These are phyloP conservation scores for Monosporascus sp. DNA, from an alignment of 2,329 filamentous ascomycete genomes.

Conservation along the genomic window DNA sequence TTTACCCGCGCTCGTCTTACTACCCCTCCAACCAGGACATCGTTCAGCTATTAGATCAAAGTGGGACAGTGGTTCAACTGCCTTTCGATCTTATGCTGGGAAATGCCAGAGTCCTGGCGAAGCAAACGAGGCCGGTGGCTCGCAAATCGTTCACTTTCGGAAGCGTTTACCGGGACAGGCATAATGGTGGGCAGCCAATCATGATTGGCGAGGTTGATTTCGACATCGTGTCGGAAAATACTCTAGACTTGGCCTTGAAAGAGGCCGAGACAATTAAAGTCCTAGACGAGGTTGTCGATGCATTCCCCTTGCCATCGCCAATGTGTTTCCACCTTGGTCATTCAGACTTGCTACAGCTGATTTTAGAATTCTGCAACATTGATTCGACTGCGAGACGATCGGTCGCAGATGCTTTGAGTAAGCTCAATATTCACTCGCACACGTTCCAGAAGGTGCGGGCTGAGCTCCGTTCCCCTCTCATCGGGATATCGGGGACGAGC, in stretches of 20 bases:
- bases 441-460: slow-evolving; percentile 79
- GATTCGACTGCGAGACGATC: slow-evolving; percentile 60
- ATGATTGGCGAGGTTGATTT: slow-evolving; percentile 91
- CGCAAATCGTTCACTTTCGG: slow-evolving; percentile 84
- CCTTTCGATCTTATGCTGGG: slow-evolving; percentile 90
- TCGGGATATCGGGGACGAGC: slow-evolving; percentile 82
- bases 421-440: slow-evolving; percentile 73
- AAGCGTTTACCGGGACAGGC: slow-evolving; percentile 74
- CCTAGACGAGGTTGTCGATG: slow-evolving; percentile 79
- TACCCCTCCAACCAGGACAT: slow-evolving; percentile 63
- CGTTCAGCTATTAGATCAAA: slow-evolving; percentile 74
- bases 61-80: slow-evolving; percentile 85
- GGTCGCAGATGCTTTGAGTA: slow-evolving; percentile 80
- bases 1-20: slow-evolving; percentile 78
- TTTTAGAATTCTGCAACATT: slow-evolving; percentile 88
- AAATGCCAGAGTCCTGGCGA: slow-evolving; percentile 77
- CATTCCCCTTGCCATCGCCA: slow-evolving; percentile 69
- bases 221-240: slow-evolving; percentile 83
- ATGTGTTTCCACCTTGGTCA: slow-evolving; percentile 93
- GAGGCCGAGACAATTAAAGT: slow-evolving; percentile 95
- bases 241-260: slow-evolving; percentile 76
- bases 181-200: slow-evolving; percentile 73
- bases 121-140: slow-evolving; percentile 54
- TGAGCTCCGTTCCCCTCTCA: slow-evolving; percentile 73
- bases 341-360: slow-evolving; percentile 74